phyloP scores from a whole-genome alignment of 73 alveolate species.

The Strombidium stylifer region DNA sequence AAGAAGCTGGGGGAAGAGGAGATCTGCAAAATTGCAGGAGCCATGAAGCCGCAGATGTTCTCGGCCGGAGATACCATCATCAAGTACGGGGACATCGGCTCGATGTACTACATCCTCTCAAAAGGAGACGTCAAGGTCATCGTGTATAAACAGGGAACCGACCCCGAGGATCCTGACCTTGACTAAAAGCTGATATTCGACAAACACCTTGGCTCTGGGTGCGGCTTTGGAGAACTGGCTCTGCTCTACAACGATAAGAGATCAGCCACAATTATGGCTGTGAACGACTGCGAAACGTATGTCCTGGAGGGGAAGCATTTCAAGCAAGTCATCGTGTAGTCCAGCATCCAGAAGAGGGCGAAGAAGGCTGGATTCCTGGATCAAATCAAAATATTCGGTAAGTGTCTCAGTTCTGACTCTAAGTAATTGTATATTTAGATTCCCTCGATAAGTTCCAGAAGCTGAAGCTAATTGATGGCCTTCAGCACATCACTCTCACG shows the following conservation, averaged over 20 bases:
- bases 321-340: slow-evolving; percentile 70
- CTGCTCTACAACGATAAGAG: slow-evolving; percentile 88
- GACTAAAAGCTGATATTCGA: slow-evolving; percentile 6
- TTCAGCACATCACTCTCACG: slow-evolving; percentile 21
- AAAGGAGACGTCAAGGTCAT: slow-evolving; percentile 32
- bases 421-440: no score
- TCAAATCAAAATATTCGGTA: slow-evolving; percentile 60
- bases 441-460: slow-evolving; percentile 87
- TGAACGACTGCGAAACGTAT: slow-evolving; percentile 77
- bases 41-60: slow-evolving; percentile 5
- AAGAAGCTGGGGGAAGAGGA: slow-evolving; percentile 17
- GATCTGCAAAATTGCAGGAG: slow-evolving; percentile 12
- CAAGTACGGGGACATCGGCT: slow-evolving; percentile 41
- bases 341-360: slow-evolving; percentile 71
- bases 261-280: slow-evolving; percentile 88
- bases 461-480: slow-evolving; percentile 85
- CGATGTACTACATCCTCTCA: slow-evolving; percentile 35
- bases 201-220: slow-evolving; percentile 61
- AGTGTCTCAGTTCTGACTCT: no score
- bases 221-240: slow-evolving; percentile 95
- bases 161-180: slow-evolving; percentile 17
- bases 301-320: slow-evolving; percentile 89
- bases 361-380: slow-evolving; percentile 64
- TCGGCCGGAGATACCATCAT: slow-evolving; percentile 15
- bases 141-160: slow-evolving; percentile 35